Base-by-base conservation (phyloP, 768 basidiomycete species). In the Floccularia luteovirens region DNA sequence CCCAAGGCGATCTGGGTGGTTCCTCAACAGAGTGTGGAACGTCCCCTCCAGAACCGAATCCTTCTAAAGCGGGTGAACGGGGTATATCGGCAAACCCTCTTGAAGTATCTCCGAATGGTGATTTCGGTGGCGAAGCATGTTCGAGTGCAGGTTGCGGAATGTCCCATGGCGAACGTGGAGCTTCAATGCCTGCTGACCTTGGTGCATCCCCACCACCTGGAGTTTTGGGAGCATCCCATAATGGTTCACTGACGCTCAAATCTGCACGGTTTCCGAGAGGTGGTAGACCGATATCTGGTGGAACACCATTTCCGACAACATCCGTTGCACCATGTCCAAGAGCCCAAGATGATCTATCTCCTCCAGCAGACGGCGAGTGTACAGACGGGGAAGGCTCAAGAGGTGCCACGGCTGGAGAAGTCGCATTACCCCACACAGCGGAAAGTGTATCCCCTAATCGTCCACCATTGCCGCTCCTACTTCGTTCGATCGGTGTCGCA, bases 341-440 rank as follows among this genome's bases (percentile, higher is more conserved):
- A 8, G 16, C 32, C n/a, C n/a, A n/a, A n/a, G n/a, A n/a, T 17
- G 32, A 34, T 7, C 32, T 12, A n/a, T n/a, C n/a, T n/a, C n/a
- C n/a, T n/a, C n/a, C n/a, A n/a, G n/a, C n/a, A 14, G 8, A 12
- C 8, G 32, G 32, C 8, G 32, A 34, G 7, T 12, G n/a, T 24
- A 36, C 30, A 30, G 38, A 3, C 31, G 43, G 7, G 41, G 38
- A 23, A 22, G 41, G 31, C 14, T 28, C 31, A 16, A 43, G 36
- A 36, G 42, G 40, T 19, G 48, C 12, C 31, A 39, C 28, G 24
- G 32, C 24, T 34, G 39, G 24, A 35, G 48, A 20, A 12, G 45
- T 31, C 41, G 48, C 48, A 10, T 31, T 39, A 28, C 75, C 77
- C 74, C 77, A 77, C 4, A 75, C 60, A 0, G 73, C 63, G 16